Base-by-base conservation (phyloP, 768 basidiomycete species). In the Tulasnella sp. region DNA sequence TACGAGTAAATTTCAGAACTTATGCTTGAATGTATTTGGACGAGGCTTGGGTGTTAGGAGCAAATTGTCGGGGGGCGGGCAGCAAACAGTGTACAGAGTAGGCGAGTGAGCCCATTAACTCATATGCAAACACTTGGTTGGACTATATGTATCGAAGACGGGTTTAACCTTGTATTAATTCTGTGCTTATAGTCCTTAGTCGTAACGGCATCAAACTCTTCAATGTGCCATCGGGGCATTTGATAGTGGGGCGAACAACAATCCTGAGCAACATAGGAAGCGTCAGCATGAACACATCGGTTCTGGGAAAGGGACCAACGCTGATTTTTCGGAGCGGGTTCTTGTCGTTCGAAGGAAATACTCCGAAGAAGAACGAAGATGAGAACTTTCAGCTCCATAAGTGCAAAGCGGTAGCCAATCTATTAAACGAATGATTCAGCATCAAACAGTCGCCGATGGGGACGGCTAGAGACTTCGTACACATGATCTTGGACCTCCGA, bases 401-500 rank as follows among this genome's bases (percentile, higher is more conserved):
- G 78, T 2, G 78, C 78, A 21, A 79, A 73, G 40, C 78, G 78
- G 44, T 79, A 79, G 19, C 79, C 74, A 40, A 80, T 80, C 74
- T 75, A 12, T 75, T 48, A 44, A 34, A 34, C 34, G 46, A 34
- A 42, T 52, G 3, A 3, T 21, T 52, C 52, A 46, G 36, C 19
- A 44, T 75, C 39, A 46, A 21, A 89, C 52, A 80, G 91, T 90
- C 92, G 91, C 18, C 89, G 85, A 36, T 36, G 12, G 71, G 19
- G 21, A 68, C 10, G 24, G 62, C 31, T 14, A 14, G 21, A 74
- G 38, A 31, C 18, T 91, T 46, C 78, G 39, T n/a, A 79, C 78
- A 80, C 92, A 93, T 0, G 90, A 87, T 27, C 88, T 87, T 19
- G 91, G 89, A 6, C 92, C 92, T 48, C 90, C 90, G 2, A 91